Base-by-base conservation (phyloP, 768 basidiomycete species). In the Suillus occidentalis region DNA sequence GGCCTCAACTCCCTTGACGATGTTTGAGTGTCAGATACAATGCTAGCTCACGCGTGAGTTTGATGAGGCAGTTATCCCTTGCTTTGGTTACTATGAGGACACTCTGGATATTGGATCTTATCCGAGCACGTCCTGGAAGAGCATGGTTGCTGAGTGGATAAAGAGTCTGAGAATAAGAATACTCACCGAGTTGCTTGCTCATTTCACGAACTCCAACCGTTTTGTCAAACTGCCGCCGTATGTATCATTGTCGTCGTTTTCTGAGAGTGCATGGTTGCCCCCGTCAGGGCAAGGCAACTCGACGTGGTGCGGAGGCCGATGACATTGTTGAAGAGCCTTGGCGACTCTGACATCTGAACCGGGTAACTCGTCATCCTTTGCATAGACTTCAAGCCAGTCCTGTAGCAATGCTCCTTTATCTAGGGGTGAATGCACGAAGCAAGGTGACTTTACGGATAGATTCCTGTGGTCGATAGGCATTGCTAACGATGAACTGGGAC, bases 61-160 rank as follows among this genome's bases (percentile, higher is more conserved):
- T 90, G 82, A 99, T 99, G 60, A 99, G 87, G 61, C 94, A 84
- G 75, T 99, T 99, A 81, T 99, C 97, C 60, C 96, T 84, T 45
- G 97, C 97, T 77, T 99, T 99, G 55, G 97, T 99, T 69, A 99
- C 89, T 74, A 99, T 94, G 65, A 99, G 84, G 68, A 99, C 84
- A 65, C 86, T 94, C 76, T 98, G 95, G 64, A 99, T 95, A 72
- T 92, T 91, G 18, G 94, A 91, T 59, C 88, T 88, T 63, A 99
- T 93, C 39, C 94, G 86, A 5, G 97, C 95, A 63, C 97, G 91
- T 61, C 97, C 96, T 98, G 71, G 55, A 37, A 42, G 36, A 43
- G 28, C 16, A 65, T 66, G 8, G 6, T 13, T 6, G 18, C 18
- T 58, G 68, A 74, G 66, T 28, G 60, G 42, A 58, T 40, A 37